Evolutionary conservation across 2,329 filamentous ascomycete species (phyloP).

Genomic region (Keithomyces neogunnii): DNA sequence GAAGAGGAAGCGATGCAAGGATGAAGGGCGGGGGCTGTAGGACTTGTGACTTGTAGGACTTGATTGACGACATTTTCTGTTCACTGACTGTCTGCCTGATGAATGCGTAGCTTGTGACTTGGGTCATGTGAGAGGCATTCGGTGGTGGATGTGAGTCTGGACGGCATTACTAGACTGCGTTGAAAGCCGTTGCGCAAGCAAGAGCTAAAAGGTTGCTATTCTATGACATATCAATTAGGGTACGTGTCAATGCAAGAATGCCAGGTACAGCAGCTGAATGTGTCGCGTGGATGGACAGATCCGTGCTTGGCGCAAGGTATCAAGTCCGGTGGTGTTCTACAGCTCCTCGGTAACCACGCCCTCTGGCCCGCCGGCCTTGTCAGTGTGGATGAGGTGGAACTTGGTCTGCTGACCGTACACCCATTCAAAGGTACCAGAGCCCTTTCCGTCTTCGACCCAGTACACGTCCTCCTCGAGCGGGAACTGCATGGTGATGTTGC

Average conservation of each 20-base stretch:
- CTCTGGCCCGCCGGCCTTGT: too few relatives aligned
- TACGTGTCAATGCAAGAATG: too few relatives aligned
- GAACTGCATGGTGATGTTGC: slow-evolving; percentile 21
- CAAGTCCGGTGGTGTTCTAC: neutral
- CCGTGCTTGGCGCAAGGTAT: too few relatives aligned
- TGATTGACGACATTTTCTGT: slow-evolving; percentile 10
- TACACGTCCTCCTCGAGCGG: slow-evolving; percentile 43
- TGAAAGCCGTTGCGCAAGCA: too few relatives aligned
- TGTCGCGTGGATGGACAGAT: too few relatives aligned
- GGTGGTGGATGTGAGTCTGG: neutral
- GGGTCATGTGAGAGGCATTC: neutral
- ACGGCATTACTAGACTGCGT: neutral
- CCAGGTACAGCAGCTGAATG: too few relatives aligned
- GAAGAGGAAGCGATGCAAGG: neutral
- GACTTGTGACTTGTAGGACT: slow-evolving; percentile 10
- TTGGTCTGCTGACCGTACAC: slow-evolving; percentile 29
- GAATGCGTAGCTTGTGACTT: neutral
- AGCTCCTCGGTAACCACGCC: neutral
- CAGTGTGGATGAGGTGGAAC: slow-evolving; percentile 27
- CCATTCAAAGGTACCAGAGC: slow-evolving; percentile 34
- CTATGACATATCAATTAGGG: too few relatives aligned
- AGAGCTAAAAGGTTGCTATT: too few relatives aligned
- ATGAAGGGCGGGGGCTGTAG: slow-evolving; percentile 5
- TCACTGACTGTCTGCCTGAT: neutral
- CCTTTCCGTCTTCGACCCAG: slow-evolving; percentile 20